These are phyloP conservation scores for Rhynchospora breviuscula DNA, from an alignment of 176 grass and related monocot species.

Conservation along the genomic window DNA sequence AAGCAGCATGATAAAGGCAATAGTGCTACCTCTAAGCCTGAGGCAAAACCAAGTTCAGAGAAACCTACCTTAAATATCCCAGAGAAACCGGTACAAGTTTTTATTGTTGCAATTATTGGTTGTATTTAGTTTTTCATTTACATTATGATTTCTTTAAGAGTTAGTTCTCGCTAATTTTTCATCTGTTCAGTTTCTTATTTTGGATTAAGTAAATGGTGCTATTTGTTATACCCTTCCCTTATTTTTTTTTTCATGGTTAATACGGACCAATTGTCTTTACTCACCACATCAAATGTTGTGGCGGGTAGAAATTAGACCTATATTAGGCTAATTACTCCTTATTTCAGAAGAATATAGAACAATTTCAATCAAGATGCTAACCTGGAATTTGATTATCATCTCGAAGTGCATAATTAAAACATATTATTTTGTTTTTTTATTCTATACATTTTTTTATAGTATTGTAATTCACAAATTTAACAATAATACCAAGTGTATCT, in stretches of 20 bases:
- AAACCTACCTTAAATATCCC: conserved; percentile 56
- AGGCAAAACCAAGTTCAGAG: conserved; percentile 12
- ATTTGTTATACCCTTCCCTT: not conserved
- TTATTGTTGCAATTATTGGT: conserved; percentile 2
- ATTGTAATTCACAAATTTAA: not conserved
- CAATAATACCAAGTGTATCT: not conserved
- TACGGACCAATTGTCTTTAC: not conserved
- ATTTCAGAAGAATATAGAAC: not conserved
- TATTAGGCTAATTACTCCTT: not conserved
- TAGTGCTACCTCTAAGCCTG: conserved; percentile 33
- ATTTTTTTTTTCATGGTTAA: not conserved
- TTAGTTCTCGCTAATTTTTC: not conserved
- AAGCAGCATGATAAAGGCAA: conserved; percentile 63
- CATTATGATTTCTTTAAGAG: not conserved
- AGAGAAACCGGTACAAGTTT: conserved; percentile 37
- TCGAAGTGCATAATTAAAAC: not conserved
- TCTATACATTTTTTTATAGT: not conserved
- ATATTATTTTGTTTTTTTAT: not conserved
- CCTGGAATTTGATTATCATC: not conserved
- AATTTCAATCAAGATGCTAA: not conserved
- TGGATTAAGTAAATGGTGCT: not conserved
- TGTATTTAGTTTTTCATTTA: conserved; percentile 11
- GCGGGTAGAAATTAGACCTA: not conserved
- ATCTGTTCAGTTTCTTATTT: not conserved
- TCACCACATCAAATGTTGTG: not conserved